These are phyloP conservation scores for Austroboletus niveus DNA, from an alignment of 1,284 basidiomycete species.

Conservation along the genomic window DNA sequence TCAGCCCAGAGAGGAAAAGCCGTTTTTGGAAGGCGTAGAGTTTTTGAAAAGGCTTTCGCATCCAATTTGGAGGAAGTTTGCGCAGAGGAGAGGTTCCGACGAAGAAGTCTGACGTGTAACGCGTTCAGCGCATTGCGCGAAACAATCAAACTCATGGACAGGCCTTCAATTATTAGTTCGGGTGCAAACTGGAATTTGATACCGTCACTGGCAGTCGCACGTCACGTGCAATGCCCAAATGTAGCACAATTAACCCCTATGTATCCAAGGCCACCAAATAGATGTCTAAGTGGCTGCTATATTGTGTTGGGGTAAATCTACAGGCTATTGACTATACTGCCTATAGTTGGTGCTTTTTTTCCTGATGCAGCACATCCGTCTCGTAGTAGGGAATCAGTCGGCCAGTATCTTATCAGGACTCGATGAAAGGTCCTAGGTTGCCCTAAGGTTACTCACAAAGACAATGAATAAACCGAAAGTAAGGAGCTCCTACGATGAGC, in stretches of 20 bases:
- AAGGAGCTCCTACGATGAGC: too few species aligned
- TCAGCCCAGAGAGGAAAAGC: conserved; percentile 77
- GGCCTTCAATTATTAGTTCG: not conserved
- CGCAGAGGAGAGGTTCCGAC: conserved; percentile 18
- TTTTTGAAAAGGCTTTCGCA: conserved; percentile 50
- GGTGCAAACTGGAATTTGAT: not conserved
- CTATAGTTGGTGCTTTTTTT: too few species aligned
- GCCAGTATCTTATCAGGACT: too few species aligned
- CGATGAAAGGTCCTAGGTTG: too few species aligned
- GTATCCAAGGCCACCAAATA: too few species aligned
- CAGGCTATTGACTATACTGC: too few species aligned
- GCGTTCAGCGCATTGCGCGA: conserved; percentile 15
- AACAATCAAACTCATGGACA: conserved; percentile 17
- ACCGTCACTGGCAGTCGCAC: not conserved
- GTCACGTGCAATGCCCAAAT: not conserved
- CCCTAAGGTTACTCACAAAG: too few species aligned
- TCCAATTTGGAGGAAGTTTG: conserved; percentile 10
- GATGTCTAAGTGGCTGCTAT: too few species aligned
- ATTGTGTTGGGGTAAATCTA: too few species aligned
- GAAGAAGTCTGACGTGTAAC: conserved; percentile 6
- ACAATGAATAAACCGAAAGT: too few species aligned
- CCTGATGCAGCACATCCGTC: too few species aligned
- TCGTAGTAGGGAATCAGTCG: too few species aligned
- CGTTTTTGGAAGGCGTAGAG: conserved; percentile 84
- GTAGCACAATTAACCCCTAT: not conserved